These are phyloP conservation scores for Medicago lupulina DNA, from an alignment of 306 rosid species.

Conservation along the genomic window DNA sequence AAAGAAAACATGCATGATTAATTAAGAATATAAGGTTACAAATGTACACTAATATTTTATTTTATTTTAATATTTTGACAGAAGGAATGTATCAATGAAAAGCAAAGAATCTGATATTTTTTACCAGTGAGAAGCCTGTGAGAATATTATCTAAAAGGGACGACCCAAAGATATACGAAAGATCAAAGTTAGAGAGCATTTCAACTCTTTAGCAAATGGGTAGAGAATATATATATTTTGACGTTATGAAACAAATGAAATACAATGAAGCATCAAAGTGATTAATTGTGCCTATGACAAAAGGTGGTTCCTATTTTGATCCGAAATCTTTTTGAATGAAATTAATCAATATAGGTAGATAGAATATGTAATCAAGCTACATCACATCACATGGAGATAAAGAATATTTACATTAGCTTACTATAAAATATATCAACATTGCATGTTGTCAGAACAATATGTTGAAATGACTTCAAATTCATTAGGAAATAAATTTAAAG, in stretches of 20 bases:
- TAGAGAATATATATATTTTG: constrained; percentile 52
- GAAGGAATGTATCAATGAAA: background rate
- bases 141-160: constrained; percentile 28
- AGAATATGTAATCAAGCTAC: constrained; percentile 45
- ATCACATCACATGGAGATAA: constrained; percentile 19
- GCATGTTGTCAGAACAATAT: constrained; percentile 8
- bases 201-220: constrained; percentile 43
- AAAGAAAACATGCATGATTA: too few species aligned
- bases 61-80: too few species aligned
- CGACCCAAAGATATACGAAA: constrained; percentile 38
- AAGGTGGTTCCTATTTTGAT: constrained; percentile 33
- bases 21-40: too few species aligned
- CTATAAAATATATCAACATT: background rate
- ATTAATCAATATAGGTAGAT: constrained; percentile 31
- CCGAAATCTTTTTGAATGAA: constrained; percentile 32
- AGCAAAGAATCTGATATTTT: constrained; percentile 35
- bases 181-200: constrained; percentile 46
- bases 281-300: constrained; percentile 28
- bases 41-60: too few species aligned
- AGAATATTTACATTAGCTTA: constrained; percentile 19
- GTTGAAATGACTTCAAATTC: constrained; percentile 36
- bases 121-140: background rate
- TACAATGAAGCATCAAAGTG: constrained; percentile 45
- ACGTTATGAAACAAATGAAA: constrained; percentile 28
- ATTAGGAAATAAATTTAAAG: background rate